A percentile compares a stretch with the other conserved stretches of the same genome.
Evolutionary conservation across 805 yeast genomes (phyloP).

Genomic region (Saccharomycopsis sp.): DNA sequence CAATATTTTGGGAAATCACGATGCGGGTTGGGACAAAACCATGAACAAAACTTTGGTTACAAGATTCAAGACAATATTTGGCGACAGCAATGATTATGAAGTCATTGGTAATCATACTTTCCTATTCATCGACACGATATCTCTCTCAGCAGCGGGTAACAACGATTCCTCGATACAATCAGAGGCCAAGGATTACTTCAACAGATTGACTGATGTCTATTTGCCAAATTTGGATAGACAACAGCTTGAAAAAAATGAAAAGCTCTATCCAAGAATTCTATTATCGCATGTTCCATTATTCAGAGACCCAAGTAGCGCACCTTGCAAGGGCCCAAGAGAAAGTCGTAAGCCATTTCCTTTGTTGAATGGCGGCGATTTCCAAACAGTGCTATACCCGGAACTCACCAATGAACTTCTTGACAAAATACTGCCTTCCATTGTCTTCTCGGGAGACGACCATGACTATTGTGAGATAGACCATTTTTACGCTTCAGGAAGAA

Average conservation of each 20-base stretch:
- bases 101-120: constrained; percentile 62
- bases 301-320: constrained; percentile 50
- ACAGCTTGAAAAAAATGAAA: constrained; percentile 23
- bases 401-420: constrained; percentile 51
- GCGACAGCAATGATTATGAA: constrained; percentile 41
- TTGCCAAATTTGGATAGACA: constrained; percentile 18
- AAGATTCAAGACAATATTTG: constrained; percentile 67
- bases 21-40: constrained; percentile 83
- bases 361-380: constrained; percentile 73
- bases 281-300: constrained; percentile 84
- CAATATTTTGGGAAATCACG: constrained; percentile 68
- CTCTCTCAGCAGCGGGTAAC: constrained; percentile 55
- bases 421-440: constrained; percentile 51
- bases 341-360: constrained; percentile 56
- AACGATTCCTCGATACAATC: constrained; percentile 30
- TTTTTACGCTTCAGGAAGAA: constrained; percentile 22
- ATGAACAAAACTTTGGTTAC: constrained; percentile 46
- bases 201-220: constrained; percentile 24
- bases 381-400: constrained; percentile 68
- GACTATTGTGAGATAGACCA: constrained; percentile 84
- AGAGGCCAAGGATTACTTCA: constrained; percentile 46
- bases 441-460: constrained; percentile 94
- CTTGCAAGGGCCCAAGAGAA: constrained; percentile 77
- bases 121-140: constrained; percentile 74
- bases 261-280: constrained; percentile 49